phyloP scores from a whole-genome alignment of 306 rosid species.

The Albizia julibrissin region DNA sequence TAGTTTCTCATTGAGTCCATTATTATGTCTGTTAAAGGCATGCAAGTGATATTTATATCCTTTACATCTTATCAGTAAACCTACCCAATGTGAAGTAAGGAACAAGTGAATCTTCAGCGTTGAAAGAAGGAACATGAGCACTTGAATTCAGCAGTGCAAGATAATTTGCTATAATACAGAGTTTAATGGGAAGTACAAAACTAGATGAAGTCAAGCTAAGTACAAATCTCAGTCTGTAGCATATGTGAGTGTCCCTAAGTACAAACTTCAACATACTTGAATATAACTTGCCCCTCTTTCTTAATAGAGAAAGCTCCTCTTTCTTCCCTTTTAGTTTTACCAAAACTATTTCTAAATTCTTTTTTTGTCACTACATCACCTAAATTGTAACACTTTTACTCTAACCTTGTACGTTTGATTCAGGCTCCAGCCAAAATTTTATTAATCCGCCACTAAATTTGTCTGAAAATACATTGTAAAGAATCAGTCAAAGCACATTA shows the following conservation, averaged over 20 bases:
- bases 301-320: not conserved
- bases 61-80: too few relatives aligned
- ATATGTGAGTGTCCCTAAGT: not conserved
- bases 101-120: too few relatives aligned
- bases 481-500: not conserved
- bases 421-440: not conserved
- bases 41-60: too few relatives aligned
- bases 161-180: not conserved
- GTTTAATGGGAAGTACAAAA: not conserved
- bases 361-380: not conserved
- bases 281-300: not conserved
- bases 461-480: not conserved
- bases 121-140: too few relatives aligned
- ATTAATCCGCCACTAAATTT: not conserved
- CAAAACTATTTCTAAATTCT: slow-evolving; percentile 21
- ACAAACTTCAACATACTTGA: not conserved
- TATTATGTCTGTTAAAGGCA: too few relatives aligned
- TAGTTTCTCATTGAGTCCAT: too few relatives aligned
- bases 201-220: not conserved
- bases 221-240: not conserved
- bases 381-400: not conserved
- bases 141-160: slow-evolving; percentile 3
- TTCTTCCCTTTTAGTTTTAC: not conserved
- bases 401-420: not conserved
- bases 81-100: too few relatives aligned